Conservation (phyloP, 495 filamentous ascomycete genomes). For the Tuber melanosporum region DNA sequence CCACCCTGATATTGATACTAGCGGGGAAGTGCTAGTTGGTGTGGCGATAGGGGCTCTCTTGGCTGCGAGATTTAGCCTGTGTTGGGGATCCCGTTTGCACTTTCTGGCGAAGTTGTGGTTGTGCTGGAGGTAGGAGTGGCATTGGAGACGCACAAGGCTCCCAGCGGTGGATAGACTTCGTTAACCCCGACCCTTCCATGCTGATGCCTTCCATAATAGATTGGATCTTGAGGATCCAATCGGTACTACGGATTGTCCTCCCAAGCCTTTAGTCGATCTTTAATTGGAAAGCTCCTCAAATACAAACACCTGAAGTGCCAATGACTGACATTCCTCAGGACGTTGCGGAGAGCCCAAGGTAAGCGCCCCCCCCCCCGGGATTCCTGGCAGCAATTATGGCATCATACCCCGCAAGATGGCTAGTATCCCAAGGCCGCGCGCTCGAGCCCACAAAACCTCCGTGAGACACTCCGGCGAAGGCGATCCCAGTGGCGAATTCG, state of each 20-base stretch:
- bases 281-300: conserved; percentile 42
- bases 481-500: conserved; percentile 48
- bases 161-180: conserved; percentile 33
- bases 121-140: conserved; percentile 45
- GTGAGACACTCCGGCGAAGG: conserved; percentile 59
- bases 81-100: conserved; percentile 59
- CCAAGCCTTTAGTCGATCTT: conserved; percentile 54
- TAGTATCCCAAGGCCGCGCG: conserved; percentile 54
- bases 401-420: conserved; percentile 42
- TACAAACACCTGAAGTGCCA: not conserved
- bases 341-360: conserved; percentile 26
- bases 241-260: conserved; percentile 50
- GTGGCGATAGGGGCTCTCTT: conserved; percentile 53
- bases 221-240: conserved; percentile 63
- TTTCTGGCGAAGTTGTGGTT: conserved; percentile 45
- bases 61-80: conserved; percentile 52
- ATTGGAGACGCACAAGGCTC: conserved; percentile 52
- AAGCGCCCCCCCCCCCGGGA: not conserved
- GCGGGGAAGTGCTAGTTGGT: conserved; percentile 6
- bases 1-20: conserved; percentile 1
- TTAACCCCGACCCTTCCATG: not conserved
- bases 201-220: conserved; percentile 25
- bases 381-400: too few relatives aligned
- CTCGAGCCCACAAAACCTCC: conserved; percentile 50
- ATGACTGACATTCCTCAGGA: conserved; percentile 11